Evolutionary conservation across 345 rosid species (phyloP), one percentile per base, ranked within the genome.

Genomic region (Lagerstroemia speciosa): DNA sequence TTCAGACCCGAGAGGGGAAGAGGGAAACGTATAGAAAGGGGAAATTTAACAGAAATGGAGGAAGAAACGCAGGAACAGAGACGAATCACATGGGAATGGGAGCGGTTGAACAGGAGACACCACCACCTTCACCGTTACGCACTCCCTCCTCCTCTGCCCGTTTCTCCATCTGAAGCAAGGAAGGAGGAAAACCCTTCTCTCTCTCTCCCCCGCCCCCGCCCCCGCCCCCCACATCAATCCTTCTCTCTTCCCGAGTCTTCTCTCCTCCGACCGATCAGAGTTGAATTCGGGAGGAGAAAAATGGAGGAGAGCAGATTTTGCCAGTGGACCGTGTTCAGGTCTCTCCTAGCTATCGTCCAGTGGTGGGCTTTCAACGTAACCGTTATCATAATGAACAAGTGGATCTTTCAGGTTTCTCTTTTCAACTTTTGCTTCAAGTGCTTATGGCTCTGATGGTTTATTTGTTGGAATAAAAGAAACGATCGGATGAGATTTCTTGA

Each of bases 361-460:
- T 94, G 99, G 99, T 94, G 98, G 99, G 83, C 72, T 57, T 94
- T 91, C 85, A 94, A 94, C 67, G 99, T 94, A 17, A 85, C 97
- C 38, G 98, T 94, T 40, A 94, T 94, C 83, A 87, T 94, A 86
- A 89, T 84, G 85, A 94, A 94, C 93, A 94, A 94, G 76, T 94
- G 99, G 99, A 94, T 94, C 93, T 94, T 94, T 61, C 99, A 94
- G 99, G 99, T 92, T 69, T 67, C 34, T 74, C 73, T 50, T 67
- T n/a, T 26, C n/a, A 40, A 27, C 8, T 32, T 22, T 37, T 53
- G n/a, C 2, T 57, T 57, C 62, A 29, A 14, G 30, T 26, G 62
- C 27, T 57, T 7, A 57, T 20, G 6, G 22, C 60, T 26, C 22
- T 55, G 61, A 55, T 3, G 6, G 8, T 19, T 19, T 48, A 48